phyloP scores from a whole-genome alignment of 2,329 filamentous ascomycete species.

The Tolypocladium tropicale region DNA sequence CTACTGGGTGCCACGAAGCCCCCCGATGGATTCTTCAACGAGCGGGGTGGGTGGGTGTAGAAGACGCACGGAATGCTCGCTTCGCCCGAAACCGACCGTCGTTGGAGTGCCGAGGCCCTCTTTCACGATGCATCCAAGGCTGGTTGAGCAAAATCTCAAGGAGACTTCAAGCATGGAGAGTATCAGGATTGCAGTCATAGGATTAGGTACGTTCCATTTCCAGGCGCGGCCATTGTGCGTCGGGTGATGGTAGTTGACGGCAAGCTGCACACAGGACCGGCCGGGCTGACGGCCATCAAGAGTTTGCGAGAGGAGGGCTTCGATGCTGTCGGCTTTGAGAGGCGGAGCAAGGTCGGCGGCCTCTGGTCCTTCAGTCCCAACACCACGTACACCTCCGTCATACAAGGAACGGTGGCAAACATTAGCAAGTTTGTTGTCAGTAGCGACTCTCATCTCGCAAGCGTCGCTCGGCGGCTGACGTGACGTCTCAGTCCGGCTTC shows the following conservation, averaged over 20 bases:
- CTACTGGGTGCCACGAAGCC: neutral
- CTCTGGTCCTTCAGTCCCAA: conserved; percentile 21
- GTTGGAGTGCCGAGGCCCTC: neutral
- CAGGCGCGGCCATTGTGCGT: neutral
- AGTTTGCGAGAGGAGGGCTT: conserved; percentile 33
- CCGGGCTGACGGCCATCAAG: conserved; percentile 16
- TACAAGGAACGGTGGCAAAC: conserved; percentile 1
- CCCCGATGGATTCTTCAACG: neutral
- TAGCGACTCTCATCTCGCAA: neutral
- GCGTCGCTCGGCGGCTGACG: neutral
- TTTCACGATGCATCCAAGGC: neutral
- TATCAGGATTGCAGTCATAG: conserved; percentile 13
- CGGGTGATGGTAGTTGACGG: neutral
- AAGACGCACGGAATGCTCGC: neutral
- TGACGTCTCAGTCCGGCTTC: conserved; percentile 17
- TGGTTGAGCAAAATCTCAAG: neutral
- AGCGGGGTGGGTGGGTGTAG: neutral
- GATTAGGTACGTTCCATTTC: conserved; percentile 11
- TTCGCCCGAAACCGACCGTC: neutral
- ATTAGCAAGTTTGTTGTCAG: conserved; percentile 6
- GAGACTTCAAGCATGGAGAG: neutral
- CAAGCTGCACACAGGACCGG: neutral
- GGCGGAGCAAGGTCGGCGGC: conserved; percentile 28
- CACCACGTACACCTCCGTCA: conserved; percentile 1
- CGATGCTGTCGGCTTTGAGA: conserved; percentile 31